A percentile compares a stretch with the other conserved stretches of the same genome.
Conservation (phyloP, 23 red algal species). For the Gracilaria gracilis region DNA sequence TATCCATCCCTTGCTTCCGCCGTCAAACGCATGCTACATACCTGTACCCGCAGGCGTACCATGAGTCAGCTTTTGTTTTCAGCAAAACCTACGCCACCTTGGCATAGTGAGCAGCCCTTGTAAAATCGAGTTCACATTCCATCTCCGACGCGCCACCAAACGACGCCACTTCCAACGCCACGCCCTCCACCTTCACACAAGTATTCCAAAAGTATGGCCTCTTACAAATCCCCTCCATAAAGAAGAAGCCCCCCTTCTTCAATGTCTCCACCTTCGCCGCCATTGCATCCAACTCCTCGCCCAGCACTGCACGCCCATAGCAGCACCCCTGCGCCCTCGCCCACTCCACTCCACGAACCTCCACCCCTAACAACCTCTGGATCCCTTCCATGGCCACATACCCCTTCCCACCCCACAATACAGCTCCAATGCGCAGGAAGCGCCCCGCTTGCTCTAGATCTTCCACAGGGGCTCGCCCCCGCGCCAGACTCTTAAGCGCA, state of each 20-base stretch:
- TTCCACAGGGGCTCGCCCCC: neutral
- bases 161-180: neutral
- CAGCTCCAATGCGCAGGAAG: neutral
- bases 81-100: neutral
- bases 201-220: neutral
- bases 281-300: neutral
- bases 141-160: neutral
- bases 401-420: neutral
- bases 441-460: neutral
- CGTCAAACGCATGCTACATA: neutral
- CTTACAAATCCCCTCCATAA: constrained; percentile 1
- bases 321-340: neutral
- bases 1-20: no score
- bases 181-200: neutral
- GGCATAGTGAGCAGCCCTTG: neutral
- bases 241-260: constrained; percentile 2
- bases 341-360: neutral
- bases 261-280: neutral
- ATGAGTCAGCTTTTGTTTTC: neutral
- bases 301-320: neutral
- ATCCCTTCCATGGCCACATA: neutral
- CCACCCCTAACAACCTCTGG: constrained; percentile 1
- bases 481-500: constrained; percentile 4
- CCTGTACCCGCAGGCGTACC: neutral
- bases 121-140: neutral